phyloP scores from a whole-genome alignment of 805 yeast genomes.

The Starmerella geochares region DNA sequence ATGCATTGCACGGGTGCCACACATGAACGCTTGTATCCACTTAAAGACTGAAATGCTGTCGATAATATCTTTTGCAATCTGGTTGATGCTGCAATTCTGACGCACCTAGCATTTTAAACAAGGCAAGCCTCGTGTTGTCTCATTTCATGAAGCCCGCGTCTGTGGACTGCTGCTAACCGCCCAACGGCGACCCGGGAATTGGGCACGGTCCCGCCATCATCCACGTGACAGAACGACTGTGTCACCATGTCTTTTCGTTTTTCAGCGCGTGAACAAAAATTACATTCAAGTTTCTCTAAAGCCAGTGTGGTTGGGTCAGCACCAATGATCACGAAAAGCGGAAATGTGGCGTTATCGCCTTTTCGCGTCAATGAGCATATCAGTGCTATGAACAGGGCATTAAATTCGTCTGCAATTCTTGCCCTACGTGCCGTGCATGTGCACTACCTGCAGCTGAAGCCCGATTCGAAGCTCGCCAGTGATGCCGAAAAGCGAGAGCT shows the following conservation, averaged over 20 bases:
- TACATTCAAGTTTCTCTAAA: background rate
- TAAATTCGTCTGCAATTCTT: constrained; percentile 55
- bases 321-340: constrained; percentile 33
- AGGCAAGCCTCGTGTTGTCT: too few relatives aligned
- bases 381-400: constrained; percentile 60
- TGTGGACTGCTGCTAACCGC: too few relatives aligned
- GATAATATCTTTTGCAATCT: too few relatives aligned
- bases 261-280: constrained; percentile 1
- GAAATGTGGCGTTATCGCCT: constrained; percentile 80
- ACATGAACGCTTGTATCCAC: too few relatives aligned
- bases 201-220: too few relatives aligned
- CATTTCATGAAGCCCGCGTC: too few relatives aligned
- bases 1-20: too few relatives aligned
- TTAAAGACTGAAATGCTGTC: too few relatives aligned
- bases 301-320: background rate
- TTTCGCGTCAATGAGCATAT: constrained; percentile 71
- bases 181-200: background rate
- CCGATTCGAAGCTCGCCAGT: constrained; percentile 28
- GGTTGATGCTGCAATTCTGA: too few relatives aligned
- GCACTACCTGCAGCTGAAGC: constrained; percentile 63
- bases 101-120: too few relatives aligned
- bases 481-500: constrained; percentile 31
- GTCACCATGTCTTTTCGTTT: background rate
- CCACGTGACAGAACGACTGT: background rate
- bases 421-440: constrained; percentile 64